These are phyloP conservation scores for Kodamaea derodonti DNA, from an alignment of 1,139 yeast species.

Conservation along the genomic window DNA sequence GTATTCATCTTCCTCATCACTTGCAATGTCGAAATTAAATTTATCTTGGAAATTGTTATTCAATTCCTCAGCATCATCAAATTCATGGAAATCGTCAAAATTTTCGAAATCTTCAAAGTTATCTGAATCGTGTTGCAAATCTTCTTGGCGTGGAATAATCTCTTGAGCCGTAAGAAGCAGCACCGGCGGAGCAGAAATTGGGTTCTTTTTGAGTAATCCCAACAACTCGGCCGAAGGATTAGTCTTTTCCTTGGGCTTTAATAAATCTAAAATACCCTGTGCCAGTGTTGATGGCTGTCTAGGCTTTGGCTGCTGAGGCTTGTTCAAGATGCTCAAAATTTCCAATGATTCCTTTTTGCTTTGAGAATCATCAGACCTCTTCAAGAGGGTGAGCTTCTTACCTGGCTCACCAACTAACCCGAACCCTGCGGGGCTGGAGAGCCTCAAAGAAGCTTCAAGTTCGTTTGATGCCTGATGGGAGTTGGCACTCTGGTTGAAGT, in stretches of 20 bases:
- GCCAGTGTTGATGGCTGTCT: constrained; percentile 9
- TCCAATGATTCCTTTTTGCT: constrained; percentile 22
- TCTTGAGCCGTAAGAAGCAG: background rate
- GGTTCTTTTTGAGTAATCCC: background rate
- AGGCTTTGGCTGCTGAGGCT: constrained; percentile 13
- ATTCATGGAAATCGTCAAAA: constrained; percentile 38
- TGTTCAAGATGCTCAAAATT: constrained; percentile 46
- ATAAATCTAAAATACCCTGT: constrained; percentile 15
- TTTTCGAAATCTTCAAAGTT: constrained; percentile 18
- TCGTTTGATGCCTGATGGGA: constrained; percentile 25
- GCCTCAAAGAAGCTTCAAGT: constrained; percentile 22
- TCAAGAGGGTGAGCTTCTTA: constrained; percentile 31
- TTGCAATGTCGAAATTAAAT: constrained; percentile 30
- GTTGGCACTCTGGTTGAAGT: constrained; percentile 3
- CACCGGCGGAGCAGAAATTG: background rate
- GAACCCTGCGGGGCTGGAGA: constrained; percentile 8
- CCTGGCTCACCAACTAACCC: constrained; percentile 15
- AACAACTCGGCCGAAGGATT: constrained; percentile 12
- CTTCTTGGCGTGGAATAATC: constrained; percentile 1
- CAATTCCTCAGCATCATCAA: constrained; percentile 26
- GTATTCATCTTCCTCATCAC: constrained; percentile 27
- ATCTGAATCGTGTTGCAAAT: constrained; percentile 8
- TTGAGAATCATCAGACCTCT: constrained; percentile 18
- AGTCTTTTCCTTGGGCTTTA: constrained; percentile 8
- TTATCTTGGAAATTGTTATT: constrained; percentile 16